These are phyloP conservation scores for Pterocarpus macrocarpus DNA, from an alignment of 306 rosid species.

Conservation along the genomic window DNA sequence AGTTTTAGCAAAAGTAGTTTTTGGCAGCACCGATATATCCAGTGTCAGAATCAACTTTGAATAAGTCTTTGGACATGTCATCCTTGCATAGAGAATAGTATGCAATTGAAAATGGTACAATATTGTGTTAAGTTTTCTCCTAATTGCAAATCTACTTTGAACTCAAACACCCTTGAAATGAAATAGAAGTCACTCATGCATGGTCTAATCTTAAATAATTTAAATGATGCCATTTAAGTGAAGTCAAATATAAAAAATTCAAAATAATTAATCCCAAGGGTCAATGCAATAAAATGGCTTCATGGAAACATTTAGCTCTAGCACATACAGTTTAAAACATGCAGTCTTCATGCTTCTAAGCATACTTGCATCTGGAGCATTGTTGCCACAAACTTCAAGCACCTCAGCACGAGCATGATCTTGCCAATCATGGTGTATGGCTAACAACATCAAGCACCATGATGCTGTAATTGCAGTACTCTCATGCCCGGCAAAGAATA, in stretches of 20 bases:
- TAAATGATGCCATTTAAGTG: neutral
- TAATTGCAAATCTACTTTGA: too few relatives aligned
- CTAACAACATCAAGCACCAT: conserved; percentile 59
- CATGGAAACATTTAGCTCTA: conserved; percentile 1
- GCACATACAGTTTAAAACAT: conserved; percentile 1
- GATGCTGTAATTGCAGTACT: conserved; percentile 52
- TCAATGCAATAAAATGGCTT: neutral
- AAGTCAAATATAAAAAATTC: neutral
- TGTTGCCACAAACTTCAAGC: conserved; percentile 47
- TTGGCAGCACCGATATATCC: too few relatives aligned
- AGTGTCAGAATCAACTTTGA: neutral
- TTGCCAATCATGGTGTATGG: conserved; percentile 59
- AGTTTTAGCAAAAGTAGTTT: too few relatives aligned
- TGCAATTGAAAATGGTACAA: neutral
- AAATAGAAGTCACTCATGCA: too few relatives aligned
- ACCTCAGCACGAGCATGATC: conserved; percentile 51
- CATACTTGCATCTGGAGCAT: conserved; percentile 42
- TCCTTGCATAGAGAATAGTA: neutral
- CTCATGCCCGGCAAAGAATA: conserved; percentile 60
- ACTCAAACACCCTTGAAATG: too few relatives aligned
- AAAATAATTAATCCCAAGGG: neutral
- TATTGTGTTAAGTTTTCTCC: neutral
- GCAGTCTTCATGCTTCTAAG: conserved; percentile 54
- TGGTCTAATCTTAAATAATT: too few relatives aligned
- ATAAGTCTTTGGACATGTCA: neutral